phyloP scores from a whole-genome alignment of 352 stramenopile genomes.

The Phytophthora uliginosa region DNA sequence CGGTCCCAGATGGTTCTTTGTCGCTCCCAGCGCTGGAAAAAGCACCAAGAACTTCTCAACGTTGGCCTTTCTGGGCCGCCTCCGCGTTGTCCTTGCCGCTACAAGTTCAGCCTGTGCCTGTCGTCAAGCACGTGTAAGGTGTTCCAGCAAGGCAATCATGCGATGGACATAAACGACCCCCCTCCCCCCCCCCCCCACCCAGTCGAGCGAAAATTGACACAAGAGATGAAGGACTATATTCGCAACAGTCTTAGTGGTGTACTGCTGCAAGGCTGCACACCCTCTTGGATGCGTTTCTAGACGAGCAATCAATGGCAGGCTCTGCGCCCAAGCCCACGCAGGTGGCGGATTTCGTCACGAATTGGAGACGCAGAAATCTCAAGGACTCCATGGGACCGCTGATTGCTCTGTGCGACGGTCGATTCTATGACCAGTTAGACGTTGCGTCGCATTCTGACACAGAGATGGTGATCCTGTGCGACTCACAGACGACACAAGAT shows the following conservation, averaged over 20 bases:
- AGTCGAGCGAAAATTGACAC: no score
- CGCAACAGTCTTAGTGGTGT: no score
- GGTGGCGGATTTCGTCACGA: conserved; percentile 10
- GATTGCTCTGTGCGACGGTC: conserved; percentile 8
- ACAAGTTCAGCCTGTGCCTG: conserved; percentile 4
- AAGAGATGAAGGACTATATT: no score
- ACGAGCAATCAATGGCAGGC: neutral
- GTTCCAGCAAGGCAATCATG: neutral
- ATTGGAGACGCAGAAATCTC: conserved; percentile 3
- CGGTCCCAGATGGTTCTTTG: neutral
- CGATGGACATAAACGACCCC: conserved; percentile 14
- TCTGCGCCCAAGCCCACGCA: neutral
- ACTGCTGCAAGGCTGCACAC: no score
- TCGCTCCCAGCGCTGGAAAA: neutral
- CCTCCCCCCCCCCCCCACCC: no score
- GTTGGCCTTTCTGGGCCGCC: neutral
- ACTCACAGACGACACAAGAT: neutral
- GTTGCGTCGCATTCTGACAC: neutral
- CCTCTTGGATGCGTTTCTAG: neutral
- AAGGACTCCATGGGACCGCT: conserved; percentile 6
- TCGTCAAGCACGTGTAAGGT: neutral
- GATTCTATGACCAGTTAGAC: neutral
- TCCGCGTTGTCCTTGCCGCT: neutral
- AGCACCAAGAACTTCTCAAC: neutral
- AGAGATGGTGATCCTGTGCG: conserved; percentile 7